Percentiles rank a stretch among this genome's conserved stretches.
These are phyloP conservation scores for Byssothecium circinans DNA, from an alignment of 2,329 filamentous ascomycete species.

Conservation along the genomic window DNA sequence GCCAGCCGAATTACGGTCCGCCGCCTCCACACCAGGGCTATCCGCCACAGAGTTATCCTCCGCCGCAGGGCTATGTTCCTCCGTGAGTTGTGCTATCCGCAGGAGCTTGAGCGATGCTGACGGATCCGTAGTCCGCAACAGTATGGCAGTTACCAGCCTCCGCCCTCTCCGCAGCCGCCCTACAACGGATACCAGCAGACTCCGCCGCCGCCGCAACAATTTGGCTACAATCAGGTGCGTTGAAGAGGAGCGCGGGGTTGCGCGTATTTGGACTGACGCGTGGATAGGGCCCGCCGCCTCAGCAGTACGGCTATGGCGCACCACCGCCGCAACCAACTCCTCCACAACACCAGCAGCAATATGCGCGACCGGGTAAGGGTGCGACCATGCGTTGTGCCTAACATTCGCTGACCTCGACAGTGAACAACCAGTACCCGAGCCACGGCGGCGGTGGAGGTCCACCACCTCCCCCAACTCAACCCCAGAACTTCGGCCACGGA, in stretches of 20 bases:
- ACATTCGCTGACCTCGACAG: conserved; percentile 50
- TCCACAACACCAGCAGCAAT: conserved; percentile 21
- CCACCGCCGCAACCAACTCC: conserved; percentile 26
- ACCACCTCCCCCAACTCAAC: conserved; percentile 64
- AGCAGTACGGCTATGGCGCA: conserved; percentile 31
- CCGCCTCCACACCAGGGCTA: conserved; percentile 45
- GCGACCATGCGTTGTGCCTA: conserved; percentile 11
- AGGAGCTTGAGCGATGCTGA: conserved; percentile 12
- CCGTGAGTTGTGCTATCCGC: conserved; percentile 25
- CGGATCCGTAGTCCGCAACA: conserved; percentile 32
- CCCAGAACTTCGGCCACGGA: conserved; percentile 62
- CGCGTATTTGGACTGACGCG: conserved; percentile 20
- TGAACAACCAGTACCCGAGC: conserved; percentile 37
- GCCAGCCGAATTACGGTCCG: conserved; percentile 41
- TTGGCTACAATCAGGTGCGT: conserved; percentile 47
- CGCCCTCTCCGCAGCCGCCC: conserved; percentile 44
- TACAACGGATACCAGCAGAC: conserved; percentile 44
- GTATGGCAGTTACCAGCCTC: conserved; percentile 37
- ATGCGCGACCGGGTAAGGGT: conserved; percentile 23
- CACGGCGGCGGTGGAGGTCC: conserved; percentile 63
- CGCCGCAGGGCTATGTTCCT: conserved; percentile 32
- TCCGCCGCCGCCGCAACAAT: conserved; percentile 46
- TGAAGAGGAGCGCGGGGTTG: not conserved
- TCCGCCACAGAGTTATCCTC: conserved; percentile 34
- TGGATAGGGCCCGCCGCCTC: conserved; percentile 34